A percentile compares a stretch with the other conserved stretches of the same genome.
Evolutionary conservation across 257 asterid genomes (phyloP).

Genomic region (Salvia miltiorrhiza): DNA sequence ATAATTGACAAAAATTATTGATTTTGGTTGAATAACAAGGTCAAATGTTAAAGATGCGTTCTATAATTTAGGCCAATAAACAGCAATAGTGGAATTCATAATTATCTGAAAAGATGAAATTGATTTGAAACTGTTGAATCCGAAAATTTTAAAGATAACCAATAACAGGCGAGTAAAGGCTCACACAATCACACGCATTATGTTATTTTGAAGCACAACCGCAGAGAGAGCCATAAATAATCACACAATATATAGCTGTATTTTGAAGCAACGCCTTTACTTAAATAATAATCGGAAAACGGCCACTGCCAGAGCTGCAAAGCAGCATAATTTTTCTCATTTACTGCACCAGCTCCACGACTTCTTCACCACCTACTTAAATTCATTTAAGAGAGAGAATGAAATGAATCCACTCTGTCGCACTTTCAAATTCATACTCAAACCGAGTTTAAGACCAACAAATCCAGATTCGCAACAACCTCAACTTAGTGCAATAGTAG

Average conservation of each 20-base stretch:
- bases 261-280: no score
- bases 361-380: slow-evolving; percentile 12
- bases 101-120: neutral
- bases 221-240: slow-evolving; percentile 14
- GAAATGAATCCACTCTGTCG: no score
- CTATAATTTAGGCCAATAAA: neutral
- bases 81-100: neutral
- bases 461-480: no score
- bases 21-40: neutral
- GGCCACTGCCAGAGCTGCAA: neutral
- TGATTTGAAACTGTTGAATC: neutral
- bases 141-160: no score
- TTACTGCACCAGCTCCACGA: neutral
- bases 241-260: neutral
- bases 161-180: slow-evolving; percentile 10
- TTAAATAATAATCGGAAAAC: no score
- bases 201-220: slow-evolving; percentile 6
- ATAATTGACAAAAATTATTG: neutral
- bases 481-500: no score
- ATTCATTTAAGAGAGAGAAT: no score
- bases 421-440: no score
- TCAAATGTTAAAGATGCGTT: neutral
- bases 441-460: no score
- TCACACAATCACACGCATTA: slow-evolving; percentile 15
- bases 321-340: neutral